phyloP scores from a whole-genome alignment of 1,139 yeast genomes.

The Yarrowia galli region DNA sequence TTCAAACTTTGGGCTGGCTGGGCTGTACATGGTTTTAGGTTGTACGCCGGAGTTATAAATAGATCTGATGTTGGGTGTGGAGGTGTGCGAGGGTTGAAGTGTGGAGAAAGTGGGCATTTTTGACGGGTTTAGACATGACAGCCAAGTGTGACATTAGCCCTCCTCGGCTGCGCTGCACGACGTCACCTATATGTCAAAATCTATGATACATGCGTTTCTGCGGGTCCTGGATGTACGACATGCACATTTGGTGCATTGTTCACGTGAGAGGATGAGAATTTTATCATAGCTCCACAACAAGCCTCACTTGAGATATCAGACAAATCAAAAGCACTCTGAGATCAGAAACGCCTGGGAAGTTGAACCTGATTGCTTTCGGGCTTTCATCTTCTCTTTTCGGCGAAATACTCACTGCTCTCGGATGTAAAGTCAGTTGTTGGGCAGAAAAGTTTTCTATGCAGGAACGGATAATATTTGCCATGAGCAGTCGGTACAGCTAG shows the following conservation, averaged over 20 bases:
- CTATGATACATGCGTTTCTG: not conserved
- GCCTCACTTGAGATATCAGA: not conserved
- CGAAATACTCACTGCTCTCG: not conserved
- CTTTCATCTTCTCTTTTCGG: not conserved
- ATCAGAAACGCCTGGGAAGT: not conserved
- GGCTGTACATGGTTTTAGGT: slow-evolving; percentile 6
- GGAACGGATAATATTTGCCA: slow-evolving; percentile 14
- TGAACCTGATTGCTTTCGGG: not conserved
- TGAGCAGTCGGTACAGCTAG: not conserved
- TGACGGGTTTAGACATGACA: not conserved
- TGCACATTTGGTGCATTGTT: slow-evolving; percentile 29
- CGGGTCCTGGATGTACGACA: slow-evolving; percentile 2
- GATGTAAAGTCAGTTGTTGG: not conserved
- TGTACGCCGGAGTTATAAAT: not conserved
- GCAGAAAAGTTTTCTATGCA: slow-evolving; percentile 31
- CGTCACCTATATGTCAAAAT: not conserved
- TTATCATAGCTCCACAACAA: no score
- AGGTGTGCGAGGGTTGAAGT: no score
- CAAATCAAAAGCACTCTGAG: not conserved
- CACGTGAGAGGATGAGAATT: slow-evolving; percentile 22
- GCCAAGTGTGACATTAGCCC: not conserved
- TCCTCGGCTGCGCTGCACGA: not conserved
- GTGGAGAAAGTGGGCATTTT: not conserved
- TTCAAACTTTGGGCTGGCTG: slow-evolving; percentile 28
- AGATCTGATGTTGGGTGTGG: not conserved